phyloP scores from a whole-genome alignment of 495 filamentous ascomycete genomes.

The Friedmanniomyces endolithicus region DNA sequence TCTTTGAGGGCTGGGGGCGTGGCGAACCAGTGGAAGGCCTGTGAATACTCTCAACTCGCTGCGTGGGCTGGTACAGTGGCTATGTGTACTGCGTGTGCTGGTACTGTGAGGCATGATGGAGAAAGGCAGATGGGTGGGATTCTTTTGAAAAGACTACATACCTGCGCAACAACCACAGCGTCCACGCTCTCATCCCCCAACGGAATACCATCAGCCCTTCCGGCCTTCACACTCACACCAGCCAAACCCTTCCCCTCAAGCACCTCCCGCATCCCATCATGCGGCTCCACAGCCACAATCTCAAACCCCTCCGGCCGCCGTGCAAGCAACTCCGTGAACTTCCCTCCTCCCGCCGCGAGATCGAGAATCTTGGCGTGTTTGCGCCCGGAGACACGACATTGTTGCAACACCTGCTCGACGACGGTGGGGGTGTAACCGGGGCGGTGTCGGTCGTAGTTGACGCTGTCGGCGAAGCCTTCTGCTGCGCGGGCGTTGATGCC shows the following conservation, averaged over 20 bases:
- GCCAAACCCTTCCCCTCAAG: slow-evolving; percentile 41
- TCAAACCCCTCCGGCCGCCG: slow-evolving; percentile 39
- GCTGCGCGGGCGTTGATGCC: slow-evolving; percentile 16
- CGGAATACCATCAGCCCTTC: slow-evolving; percentile 42
- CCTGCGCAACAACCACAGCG: slow-evolving; percentile 52
- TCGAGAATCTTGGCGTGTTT: slow-evolving; percentile 42
- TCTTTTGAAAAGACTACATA: slow-evolving; percentile 27
- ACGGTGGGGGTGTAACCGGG: slow-evolving; percentile 48
- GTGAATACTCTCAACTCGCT: slow-evolving; percentile 9
- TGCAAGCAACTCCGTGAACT: slow-evolving; percentile 49
- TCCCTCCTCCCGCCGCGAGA: slow-evolving; percentile 53
- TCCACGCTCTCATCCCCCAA: slow-evolving; percentile 46
- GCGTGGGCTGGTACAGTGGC: too few relatives aligned
- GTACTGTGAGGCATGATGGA: neutral
- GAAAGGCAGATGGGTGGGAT: neutral
- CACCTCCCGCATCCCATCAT: slow-evolving; percentile 44
- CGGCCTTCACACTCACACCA: slow-evolving; percentile 39
- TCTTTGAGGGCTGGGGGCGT: slow-evolving; percentile 42
- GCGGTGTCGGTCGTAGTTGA: slow-evolving; percentile 46
- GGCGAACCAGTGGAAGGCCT: slow-evolving; percentile 43
- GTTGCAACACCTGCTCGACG: slow-evolving; percentile 40
- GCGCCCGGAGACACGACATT: slow-evolving; percentile 34
- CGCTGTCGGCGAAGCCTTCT: slow-evolving; percentile 44
- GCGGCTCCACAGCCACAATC: slow-evolving; percentile 52
- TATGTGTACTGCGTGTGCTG: too few relatives aligned